Percentiles rank a stretch among this genome's conserved stretches.
phyloP scores from a whole-genome alignment of 495 filamentous ascomycete genomes.

The Lineolata rhizophorae region DNA sequence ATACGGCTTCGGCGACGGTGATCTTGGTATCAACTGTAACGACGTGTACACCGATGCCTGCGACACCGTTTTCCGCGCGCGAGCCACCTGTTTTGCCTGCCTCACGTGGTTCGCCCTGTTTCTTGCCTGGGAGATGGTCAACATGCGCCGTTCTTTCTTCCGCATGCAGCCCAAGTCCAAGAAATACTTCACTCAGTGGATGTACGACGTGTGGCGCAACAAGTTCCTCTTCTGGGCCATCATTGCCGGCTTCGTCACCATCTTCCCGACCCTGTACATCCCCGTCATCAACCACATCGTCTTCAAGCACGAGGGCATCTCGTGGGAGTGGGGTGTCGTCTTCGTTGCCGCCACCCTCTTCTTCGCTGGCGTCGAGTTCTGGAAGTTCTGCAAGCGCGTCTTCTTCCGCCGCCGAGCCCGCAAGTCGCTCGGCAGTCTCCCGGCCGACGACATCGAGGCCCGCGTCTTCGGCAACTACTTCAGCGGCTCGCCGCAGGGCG shows the following conservation, averaged over 20 bases:
- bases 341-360: slow-evolving; percentile 34
- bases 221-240: slow-evolving; percentile 56
- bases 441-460: not conserved
- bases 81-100: slow-evolving; percentile 55
- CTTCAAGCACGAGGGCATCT: slow-evolving; percentile 54
- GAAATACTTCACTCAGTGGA: slow-evolving; percentile 23
- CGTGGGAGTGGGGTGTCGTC: slow-evolving; percentile 52
- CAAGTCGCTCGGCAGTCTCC: slow-evolving; percentile 2
- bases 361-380: slow-evolving; percentile 38
- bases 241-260: slow-evolving; percentile 37
- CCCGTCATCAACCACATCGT: slow-evolving; percentile 43
- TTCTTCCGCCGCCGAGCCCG: slow-evolving; percentile 9
- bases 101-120: slow-evolving; percentile 54
- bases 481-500: no score
- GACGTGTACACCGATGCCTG: slow-evolving; percentile 29
- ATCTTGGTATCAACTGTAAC: slow-evolving; percentile 47
- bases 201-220: slow-evolving; percentile 42
- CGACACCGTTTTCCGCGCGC: slow-evolving; percentile 46
- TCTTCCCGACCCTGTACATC: slow-evolving; percentile 56
- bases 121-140: slow-evolving; percentile 26
- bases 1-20: slow-evolving; percentile 37
- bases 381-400: slow-evolving; percentile 40
- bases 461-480: not conserved
- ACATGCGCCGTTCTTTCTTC: slow-evolving; percentile 13
- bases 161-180: slow-evolving; percentile 35